Percentiles rank a stretch among this genome's conserved stretches.
phyloP scores from a whole-genome alignment of 2,329 filamentous ascomycete species.

The Epichloe baconii region DNA sequence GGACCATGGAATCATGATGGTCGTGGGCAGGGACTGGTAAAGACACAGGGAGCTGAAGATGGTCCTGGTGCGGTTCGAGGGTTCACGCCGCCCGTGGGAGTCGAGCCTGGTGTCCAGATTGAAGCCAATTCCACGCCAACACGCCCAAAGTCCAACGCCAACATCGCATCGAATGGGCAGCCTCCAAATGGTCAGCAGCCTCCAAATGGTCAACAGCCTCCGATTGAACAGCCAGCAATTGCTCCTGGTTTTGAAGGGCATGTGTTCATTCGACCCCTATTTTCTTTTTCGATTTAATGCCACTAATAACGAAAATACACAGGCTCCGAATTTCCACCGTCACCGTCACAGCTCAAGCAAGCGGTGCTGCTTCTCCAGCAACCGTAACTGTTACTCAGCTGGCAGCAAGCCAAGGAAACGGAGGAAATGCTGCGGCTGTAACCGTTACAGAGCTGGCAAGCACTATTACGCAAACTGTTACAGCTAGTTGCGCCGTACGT shows the following conservation, averaged over 20 bases:
- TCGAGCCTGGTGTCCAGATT: not conserved
- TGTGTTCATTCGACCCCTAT: not conserved
- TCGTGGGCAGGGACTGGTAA: not conserved
- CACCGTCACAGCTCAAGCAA: not conserved
- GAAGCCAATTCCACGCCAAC: not conserved
- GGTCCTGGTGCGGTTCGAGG: not conserved
- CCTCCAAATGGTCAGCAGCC: not conserved
- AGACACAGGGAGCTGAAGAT: not conserved
- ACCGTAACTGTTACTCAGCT: not conserved
- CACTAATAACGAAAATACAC: not conserved
- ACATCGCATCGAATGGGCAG: not conserved
- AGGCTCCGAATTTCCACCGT: not conserved
- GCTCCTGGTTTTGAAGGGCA: not conserved
- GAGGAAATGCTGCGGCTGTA: constrained; percentile 4
- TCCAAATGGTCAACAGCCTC: not conserved
- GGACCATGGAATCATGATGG: not conserved
- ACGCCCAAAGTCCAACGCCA: not conserved
- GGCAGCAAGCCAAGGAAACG: not conserved
- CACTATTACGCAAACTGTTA: no score
- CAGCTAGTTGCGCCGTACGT: no score
- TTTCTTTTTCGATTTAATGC: not conserved
- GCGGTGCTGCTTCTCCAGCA: not conserved
- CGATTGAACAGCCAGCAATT: not conserved
- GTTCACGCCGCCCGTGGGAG: not conserved
- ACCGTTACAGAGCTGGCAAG: constrained; percentile 7